Conservation (phyloP, 1,139 yeast species). For the Pichia norvegensis region DNA sequence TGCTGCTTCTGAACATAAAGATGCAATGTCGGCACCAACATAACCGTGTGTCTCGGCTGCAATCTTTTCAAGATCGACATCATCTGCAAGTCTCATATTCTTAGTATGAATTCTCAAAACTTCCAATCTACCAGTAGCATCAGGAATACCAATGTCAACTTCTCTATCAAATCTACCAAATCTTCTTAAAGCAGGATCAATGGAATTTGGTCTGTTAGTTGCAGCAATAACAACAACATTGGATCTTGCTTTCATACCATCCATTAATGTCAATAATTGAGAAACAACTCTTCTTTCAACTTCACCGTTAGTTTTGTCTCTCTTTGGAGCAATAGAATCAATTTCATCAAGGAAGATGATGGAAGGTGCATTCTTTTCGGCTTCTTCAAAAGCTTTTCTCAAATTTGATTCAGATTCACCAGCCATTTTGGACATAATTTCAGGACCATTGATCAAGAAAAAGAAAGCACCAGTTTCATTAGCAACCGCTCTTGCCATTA, state of each 20-base stretch:
- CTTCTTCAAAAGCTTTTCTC: conserved; percentile 98
- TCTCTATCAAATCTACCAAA: conserved; percentile 99
- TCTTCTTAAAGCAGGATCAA: conserved; percentile 97
- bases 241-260: conserved; percentile 98
- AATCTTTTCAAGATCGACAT: conserved; percentile 90
- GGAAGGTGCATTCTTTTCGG: conserved; percentile 96
- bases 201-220: conserved; percentile 96
- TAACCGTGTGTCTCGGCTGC: conserved; percentile 94
- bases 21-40: conserved; percentile 92
- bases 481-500: conserved; percentile 99
- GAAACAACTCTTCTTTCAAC: conserved; percentile 98
- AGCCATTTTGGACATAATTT: conserved; percentile 99
- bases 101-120: conserved; percentile 89
- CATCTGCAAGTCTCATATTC: conserved; percentile 94
- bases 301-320: conserved; percentile 99
- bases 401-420: conserved; percentile 98
- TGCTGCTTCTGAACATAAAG: conserved; percentile 98
- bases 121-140: conserved; percentile 96
- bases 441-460: conserved; percentile 98
- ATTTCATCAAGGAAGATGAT: conserved; percentile 97
- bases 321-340: conserved; percentile 98
- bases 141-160: conserved; percentile 98
- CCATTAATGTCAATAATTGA: conserved; percentile 94
- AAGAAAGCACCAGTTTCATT: conserved; percentile 98
- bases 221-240: conserved; percentile 93